These are phyloP conservation scores for Neurospora sp. DNA, from an alignment of 495 filamentous ascomycete species.

Conservation along the genomic window DNA sequence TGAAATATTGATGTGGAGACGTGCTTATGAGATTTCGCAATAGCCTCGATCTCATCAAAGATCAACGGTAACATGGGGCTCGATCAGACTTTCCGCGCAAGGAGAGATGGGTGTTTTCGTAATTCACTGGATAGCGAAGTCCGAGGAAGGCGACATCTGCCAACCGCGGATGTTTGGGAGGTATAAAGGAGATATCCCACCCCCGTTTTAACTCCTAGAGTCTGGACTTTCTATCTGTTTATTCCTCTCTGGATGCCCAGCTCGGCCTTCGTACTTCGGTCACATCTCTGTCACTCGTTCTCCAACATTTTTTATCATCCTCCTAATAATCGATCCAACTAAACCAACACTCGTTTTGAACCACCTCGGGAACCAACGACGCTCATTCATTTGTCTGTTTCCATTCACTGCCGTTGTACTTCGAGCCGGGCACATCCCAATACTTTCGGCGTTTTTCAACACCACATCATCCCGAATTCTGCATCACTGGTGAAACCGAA, in stretches of 20 bases:
- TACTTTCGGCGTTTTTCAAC: background rate
- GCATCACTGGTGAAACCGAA: background rate
- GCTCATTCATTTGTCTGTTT: background rate
- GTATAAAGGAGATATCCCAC: background rate
- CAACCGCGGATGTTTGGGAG: background rate
- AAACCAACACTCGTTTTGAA: background rate
- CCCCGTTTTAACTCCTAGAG: background rate
- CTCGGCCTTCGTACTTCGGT: background rate
- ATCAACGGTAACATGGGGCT: background rate
- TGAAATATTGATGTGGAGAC: background rate
- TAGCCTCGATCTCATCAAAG: background rate
- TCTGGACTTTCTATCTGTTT: background rate
- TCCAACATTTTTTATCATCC: background rate
- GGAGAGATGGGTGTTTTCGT: background rate
- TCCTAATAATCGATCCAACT: background rate
- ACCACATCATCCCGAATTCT: background rate
- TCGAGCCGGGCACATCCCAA: background rate
- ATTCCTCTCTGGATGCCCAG: background rate
- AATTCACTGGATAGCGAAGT: background rate
- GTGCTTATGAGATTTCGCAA: background rate
- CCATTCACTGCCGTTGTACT: background rate
- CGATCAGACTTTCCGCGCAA: background rate
- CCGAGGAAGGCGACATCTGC: background rate
- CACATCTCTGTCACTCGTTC: background rate
- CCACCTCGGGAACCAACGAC: background rate